Evolutionary conservation across 441 rosid genomes (phyloP).

Genomic region (Kokia cookei): DNA sequence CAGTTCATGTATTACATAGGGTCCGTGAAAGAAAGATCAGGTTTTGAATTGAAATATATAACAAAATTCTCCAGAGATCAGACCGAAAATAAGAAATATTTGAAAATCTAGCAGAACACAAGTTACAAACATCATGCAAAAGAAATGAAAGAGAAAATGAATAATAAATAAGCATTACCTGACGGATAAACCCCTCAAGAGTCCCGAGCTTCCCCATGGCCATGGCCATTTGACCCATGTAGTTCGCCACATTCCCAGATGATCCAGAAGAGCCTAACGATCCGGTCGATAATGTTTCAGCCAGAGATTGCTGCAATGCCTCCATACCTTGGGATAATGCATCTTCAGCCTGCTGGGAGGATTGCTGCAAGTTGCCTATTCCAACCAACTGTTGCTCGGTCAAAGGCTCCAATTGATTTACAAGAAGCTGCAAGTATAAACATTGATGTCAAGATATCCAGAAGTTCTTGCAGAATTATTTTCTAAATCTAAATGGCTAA

Average conservation of each 20-base stretch:
- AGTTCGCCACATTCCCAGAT: conserved; percentile 90
- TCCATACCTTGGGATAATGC: conserved; percentile 99
- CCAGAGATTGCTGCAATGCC: conserved; percentile 83
- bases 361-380: conserved; percentile 76
- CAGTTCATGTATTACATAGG: not conserved
- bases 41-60: not conserved
- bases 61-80: not conserved
- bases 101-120: not conserved
- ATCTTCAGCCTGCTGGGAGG: conserved; percentile 98
- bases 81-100: not conserved
- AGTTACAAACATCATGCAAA: not conserved
- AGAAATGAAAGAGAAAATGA: not conserved
- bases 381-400: conserved; percentile 85
- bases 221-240: conserved; percentile 99
- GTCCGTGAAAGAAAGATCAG: not conserved
- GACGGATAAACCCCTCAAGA: conserved; percentile 86
- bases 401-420: conserved; percentile 81
- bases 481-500: not conserved
- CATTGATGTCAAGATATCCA: not conserved
- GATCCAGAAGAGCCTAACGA: conserved; percentile 79
- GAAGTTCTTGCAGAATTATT: not conserved
- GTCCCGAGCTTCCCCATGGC: conserved; percentile 99
- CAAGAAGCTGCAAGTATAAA: conserved; percentile 62
- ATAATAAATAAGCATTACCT: conserved; percentile 30
- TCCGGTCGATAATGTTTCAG: conserved; percentile 86